phyloP scores from a whole-genome alignment of 495 filamentous ascomycete genomes.

The Podospora fimiseda region DNA sequence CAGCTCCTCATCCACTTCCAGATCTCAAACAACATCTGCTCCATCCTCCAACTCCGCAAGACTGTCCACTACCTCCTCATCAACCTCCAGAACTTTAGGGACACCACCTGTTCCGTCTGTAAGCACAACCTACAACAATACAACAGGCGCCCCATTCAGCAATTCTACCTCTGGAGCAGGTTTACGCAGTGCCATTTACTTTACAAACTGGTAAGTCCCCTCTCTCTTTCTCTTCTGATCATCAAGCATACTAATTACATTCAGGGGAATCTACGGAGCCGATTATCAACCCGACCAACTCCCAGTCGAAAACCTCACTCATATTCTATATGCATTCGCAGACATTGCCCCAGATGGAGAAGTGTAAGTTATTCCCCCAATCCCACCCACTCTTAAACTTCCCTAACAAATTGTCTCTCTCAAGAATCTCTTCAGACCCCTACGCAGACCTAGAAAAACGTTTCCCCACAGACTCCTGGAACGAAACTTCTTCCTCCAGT shows the following conservation, averaged over 20 bases:
- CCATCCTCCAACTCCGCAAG: too few species aligned
- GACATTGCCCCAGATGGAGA: constrained; percentile 75
- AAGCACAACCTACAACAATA: constrained; percentile 1
- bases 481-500: too few species aligned
- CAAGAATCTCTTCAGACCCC: constrained; percentile 46
- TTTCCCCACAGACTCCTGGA: constrained; percentile 66
- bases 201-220: constrained; percentile 38
- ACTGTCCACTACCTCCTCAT: too few species aligned
- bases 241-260: not conserved
- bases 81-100: too few species aligned
- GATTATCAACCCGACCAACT: constrained; percentile 72
- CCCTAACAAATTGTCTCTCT: too few species aligned
- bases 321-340: constrained; percentile 83
- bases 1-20: too few species aligned
- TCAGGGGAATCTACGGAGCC: constrained; percentile 69
- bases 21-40: too few species aligned
- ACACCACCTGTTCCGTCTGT: not conserved
- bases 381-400: too few species aligned
- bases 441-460: constrained; percentile 67
- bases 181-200: constrained; percentile 38
- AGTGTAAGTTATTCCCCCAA: constrained; percentile 49
- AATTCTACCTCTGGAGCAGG: too few species aligned
- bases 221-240: constrained; percentile 22
- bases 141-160: too few species aligned
- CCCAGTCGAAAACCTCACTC: constrained; percentile 70